These are phyloP conservation scores for Trichosporon sp. DNA, from an alignment of 1,284 basidiomycete genomes.

Conservation along the genomic window DNA sequence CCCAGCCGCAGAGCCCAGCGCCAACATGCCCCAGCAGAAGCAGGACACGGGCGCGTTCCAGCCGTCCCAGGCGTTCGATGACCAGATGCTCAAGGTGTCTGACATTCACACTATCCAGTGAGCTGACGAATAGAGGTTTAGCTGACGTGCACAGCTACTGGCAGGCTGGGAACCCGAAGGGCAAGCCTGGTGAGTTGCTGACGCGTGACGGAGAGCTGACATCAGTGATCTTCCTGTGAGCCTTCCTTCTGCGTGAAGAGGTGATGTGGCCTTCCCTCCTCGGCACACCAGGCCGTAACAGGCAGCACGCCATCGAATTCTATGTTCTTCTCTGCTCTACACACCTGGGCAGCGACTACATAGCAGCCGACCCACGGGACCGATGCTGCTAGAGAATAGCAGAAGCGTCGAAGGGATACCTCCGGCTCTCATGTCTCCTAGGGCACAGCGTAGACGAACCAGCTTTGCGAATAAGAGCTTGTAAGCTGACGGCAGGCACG, in stretches of 20 bases:
- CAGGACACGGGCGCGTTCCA: not conserved
- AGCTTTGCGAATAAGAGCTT: not conserved
- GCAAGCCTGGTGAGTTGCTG: conserved; percentile 60
- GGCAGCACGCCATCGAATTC: too few species aligned
- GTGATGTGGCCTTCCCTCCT: not conserved
- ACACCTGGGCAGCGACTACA: too few species aligned
- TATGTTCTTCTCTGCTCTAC: too few species aligned
- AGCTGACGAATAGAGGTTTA: conserved; percentile 30
- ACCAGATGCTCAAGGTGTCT: conserved; percentile 65
- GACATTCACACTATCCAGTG: conserved; percentile 75
- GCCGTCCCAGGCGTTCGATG: conserved; percentile 54
- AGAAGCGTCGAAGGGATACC: too few species aligned
- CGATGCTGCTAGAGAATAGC: too few species aligned
- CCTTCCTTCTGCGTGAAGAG: not conserved
- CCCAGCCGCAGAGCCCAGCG: not conserved
- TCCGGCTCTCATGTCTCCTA: not conserved
- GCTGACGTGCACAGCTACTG: conserved; percentile 61
- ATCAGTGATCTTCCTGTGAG: conserved; percentile 65
- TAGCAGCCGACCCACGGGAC: too few species aligned
- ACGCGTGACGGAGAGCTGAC: not conserved
- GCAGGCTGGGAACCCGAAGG: conserved; percentile 68
- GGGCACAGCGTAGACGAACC: not conserved
- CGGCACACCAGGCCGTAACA: not conserved
- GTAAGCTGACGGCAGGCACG: conserved; percentile 19
- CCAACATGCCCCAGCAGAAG: not conserved